phyloP scores from a whole-genome alignment of 2,329 filamentous ascomycete genomes.

The Tolypocladium tropicale region DNA sequence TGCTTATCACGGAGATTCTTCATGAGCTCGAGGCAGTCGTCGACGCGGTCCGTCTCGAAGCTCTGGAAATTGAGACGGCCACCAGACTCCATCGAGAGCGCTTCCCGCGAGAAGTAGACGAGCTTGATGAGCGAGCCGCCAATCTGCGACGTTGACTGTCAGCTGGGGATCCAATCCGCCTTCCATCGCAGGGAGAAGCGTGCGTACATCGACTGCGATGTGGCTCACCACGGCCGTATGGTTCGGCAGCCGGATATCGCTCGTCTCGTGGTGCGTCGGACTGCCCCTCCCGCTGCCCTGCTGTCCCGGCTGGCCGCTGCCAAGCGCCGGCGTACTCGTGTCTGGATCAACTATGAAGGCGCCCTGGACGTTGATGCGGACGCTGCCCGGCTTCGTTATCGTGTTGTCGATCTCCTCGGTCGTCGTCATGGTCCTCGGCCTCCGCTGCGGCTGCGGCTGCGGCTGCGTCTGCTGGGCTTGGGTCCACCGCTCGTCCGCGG shows the following conservation, averaged over 20 bases:
- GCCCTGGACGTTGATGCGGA: conserved; percentile 92
- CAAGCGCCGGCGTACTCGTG: conserved; percentile 38
- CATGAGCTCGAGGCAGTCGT: conserved; percentile 90
- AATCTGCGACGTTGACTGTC: conserved; percentile 48
- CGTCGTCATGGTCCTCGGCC: conserved; percentile 29
- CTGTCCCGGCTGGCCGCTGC: conserved; percentile 9
- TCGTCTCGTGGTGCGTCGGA: conserved; percentile 56
- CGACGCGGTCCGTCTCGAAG: conserved; percentile 92
- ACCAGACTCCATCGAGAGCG: conserved; percentile 66
- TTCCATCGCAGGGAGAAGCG: background rate
- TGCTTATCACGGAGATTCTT: conserved; percentile 76
- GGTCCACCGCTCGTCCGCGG: background rate
- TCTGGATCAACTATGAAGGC: conserved; percentile 93
- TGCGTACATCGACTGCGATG: conserved; percentile 82
- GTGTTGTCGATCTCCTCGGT: conserved; percentile 50
- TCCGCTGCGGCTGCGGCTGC: background rate
- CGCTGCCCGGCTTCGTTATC: conserved; percentile 55
- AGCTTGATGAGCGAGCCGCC: conserved; percentile 92
- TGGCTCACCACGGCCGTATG: conserved; percentile 94
- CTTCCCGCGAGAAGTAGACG: conserved; percentile 91
- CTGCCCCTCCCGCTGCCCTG: conserved; percentile 32
- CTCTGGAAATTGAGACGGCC: conserved; percentile 90
- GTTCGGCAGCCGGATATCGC: conserved; percentile 91
- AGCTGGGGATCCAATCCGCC: background rate
- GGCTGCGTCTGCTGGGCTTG: background rate